A percentile compares a stretch with the other conserved stretches of the same genome.
Conservation (phyloP, 2,329 filamentous ascomycete species). For the Aspergillus sp. region DNA sequence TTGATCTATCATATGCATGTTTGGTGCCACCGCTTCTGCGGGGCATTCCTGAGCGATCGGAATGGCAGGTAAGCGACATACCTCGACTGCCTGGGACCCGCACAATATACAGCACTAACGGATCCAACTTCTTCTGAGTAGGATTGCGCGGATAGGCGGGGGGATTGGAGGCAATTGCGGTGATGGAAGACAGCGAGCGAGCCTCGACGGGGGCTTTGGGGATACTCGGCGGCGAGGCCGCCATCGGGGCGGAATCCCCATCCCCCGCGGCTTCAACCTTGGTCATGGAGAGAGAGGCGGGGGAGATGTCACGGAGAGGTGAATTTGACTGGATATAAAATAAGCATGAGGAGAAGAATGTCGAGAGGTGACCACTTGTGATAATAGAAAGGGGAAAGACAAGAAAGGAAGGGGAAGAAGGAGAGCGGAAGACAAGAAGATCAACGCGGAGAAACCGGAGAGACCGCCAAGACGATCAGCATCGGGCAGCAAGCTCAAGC, state of each 20-base stretch:
- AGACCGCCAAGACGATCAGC: slow-evolving; percentile 13
- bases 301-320: background rate
- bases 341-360: background rate
- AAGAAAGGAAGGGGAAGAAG: background rate
- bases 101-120: slow-evolving; percentile 85
- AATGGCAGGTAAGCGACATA: slow-evolving; percentile 39
- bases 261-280: slow-evolving; percentile 29
- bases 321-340: background rate
- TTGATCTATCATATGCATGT: slow-evolving; percentile 2
- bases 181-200: slow-evolving; percentile 77
- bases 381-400: background rate
- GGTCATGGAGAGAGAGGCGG: slow-evolving; percentile 21
- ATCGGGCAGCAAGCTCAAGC: slow-evolving; percentile 12
- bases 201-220: slow-evolving; percentile 65
- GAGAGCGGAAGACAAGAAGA: slow-evolving; percentile 9
- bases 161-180: slow-evolving; percentile 78
- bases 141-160: slow-evolving; percentile 82
- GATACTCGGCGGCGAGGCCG: slow-evolving; percentile 18
- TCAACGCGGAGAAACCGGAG: slow-evolving; percentile 17
- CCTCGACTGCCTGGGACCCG: slow-evolving; percentile 88
- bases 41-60: slow-evolving; percentile 4
- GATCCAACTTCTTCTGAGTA: slow-evolving; percentile 66
- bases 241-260: slow-evolving; percentile 29
- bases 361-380: background rate
- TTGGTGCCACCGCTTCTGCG: slow-evolving; percentile 8